These are phyloP conservation scores for Taphrina flavorubra DNA, from an alignment of 1,139 yeast genomes.

Conservation along the genomic window DNA sequence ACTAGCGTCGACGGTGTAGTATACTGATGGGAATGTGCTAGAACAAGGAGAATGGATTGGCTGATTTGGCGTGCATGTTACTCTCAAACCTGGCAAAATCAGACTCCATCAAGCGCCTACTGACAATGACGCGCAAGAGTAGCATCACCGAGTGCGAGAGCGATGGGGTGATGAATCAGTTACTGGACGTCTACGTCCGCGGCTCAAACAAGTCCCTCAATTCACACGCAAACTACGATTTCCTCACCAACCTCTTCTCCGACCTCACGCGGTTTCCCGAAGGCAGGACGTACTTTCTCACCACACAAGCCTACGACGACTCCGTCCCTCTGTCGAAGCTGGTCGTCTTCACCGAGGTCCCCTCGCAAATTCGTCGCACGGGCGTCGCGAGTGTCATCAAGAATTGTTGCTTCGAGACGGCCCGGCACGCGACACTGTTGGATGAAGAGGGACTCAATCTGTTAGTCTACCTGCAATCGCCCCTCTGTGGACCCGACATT, in stretches of 20 bases:
- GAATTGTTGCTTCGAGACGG: conserved; percentile 81
- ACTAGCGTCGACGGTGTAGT: background rate
- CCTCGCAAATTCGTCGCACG: conserved; percentile 78
- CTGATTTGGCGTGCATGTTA: conserved; percentile 83
- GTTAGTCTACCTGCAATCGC: conserved; percentile 79
- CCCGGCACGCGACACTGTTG: conserved; percentile 63
- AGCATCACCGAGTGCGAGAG: conserved; percentile 61
- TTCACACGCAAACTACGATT: conserved; percentile 76
- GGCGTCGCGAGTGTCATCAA: conserved; percentile 94
- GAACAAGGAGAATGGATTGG: conserved; percentile 65
- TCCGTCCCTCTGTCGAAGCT: conserved; percentile 81
- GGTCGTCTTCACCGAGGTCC: conserved; percentile 80
- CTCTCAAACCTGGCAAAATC: conserved; percentile 84
- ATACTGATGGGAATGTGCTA: conserved; percentile 10
- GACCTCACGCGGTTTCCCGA: conserved; percentile 76
- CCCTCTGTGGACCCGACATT: conserved; percentile 77
- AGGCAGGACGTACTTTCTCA: conserved; percentile 78
- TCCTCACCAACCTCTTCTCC: conserved; percentile 85
- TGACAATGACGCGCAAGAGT: conserved; percentile 49
- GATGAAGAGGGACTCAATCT: conserved; percentile 70
- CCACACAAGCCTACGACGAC: conserved; percentile 72
- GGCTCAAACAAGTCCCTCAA: conserved; percentile 77
- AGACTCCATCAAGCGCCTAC: conserved; percentile 64
- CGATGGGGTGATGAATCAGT: conserved; percentile 70
- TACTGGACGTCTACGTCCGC: conserved; percentile 88